phyloP scores from a whole-genome alignment of 2,329 filamentous ascomycete genomes.

The Apiospora rasikravindrae region DNA sequence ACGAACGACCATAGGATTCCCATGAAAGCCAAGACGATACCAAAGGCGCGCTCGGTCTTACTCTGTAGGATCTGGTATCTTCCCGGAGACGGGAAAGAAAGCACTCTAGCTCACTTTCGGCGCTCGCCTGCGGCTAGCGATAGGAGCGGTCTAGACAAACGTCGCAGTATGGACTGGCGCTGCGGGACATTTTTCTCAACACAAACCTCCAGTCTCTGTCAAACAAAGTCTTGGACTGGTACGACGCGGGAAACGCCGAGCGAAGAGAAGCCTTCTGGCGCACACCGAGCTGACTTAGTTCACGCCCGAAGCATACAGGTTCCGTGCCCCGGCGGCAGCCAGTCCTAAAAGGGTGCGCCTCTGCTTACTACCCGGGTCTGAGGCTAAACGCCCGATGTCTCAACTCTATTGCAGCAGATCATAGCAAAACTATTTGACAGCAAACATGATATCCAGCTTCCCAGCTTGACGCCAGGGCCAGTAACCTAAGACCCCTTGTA shows the following conservation, averaged over 20 bases:
- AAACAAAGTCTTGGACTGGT: background rate
- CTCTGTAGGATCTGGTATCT: background rate
- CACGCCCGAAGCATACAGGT: background rate
- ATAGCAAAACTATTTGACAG: background rate
- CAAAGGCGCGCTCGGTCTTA: background rate
- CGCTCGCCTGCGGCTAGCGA: background rate
- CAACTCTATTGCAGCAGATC: constrained; percentile 1
- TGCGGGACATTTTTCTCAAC: background rate
- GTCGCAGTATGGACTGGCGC: background rate
- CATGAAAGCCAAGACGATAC: background rate
- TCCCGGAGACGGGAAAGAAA: background rate
- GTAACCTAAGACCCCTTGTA: background rate
- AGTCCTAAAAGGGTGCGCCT: background rate
- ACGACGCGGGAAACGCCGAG: background rate
- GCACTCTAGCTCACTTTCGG: background rate
- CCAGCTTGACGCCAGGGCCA: background rate
- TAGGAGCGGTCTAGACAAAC: background rate
- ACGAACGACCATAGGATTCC: background rate
- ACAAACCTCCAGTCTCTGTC: background rate
- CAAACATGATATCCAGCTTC: background rate
- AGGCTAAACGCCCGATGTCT: constrained; percentile 15
- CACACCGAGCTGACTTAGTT: background rate
- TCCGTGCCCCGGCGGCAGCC: background rate
- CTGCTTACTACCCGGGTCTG: background rate
- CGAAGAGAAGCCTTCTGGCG: constrained; percentile 1